A percentile compares a stretch with the other conserved stretches of the same genome.
Conservation (phyloP, 163 green algal genomes). For the Chlorella variabilis region DNA sequence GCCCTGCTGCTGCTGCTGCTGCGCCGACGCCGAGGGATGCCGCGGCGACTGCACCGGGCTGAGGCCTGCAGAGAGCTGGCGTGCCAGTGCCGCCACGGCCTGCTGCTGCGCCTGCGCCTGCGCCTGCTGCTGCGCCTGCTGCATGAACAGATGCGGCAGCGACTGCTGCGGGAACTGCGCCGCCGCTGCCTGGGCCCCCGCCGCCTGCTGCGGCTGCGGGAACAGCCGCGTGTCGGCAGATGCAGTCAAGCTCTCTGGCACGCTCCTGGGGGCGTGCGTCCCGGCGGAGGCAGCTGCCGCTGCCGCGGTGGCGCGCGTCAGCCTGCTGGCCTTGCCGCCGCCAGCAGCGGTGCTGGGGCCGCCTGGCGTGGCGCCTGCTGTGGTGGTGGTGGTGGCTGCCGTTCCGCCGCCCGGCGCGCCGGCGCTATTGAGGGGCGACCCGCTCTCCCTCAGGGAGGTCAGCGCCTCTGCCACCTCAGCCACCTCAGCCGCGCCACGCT, state of each 20-base stretch:
- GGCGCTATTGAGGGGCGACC: conserved; percentile 3
- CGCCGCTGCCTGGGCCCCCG: not conserved
- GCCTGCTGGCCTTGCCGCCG: not conserved
- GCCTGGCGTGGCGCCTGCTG: not conserved
- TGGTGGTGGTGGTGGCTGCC: too few relatives aligned
- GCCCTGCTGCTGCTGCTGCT: not conserved
- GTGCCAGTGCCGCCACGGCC: too few relatives aligned
- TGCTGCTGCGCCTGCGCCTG: conserved; percentile 2
- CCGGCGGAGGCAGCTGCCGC: not conserved
- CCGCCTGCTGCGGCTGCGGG: conserved; percentile 3
- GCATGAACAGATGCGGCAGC: not conserved
- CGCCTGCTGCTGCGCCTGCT: not conserved
- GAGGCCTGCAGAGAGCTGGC: not conserved
- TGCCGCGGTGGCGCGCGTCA: not conserved
- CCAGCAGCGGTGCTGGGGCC: not conserved
- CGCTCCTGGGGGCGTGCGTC: not conserved
- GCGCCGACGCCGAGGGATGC: not conserved
- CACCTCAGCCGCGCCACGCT: conserved; percentile 43
- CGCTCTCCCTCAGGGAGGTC: conserved; percentile 40
- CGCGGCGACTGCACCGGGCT: too few relatives aligned
- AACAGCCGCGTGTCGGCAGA: not conserved
- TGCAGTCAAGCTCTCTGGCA: conserved; percentile 5
- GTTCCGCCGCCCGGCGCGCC: not conserved
- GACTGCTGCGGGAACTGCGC: not conserved
- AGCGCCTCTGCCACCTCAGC: conserved; percentile 47